Evolutionary conservation across 2,329 filamentous ascomycete genomes (phyloP).

Genomic region (Emergomyces pasteurianus): DNA sequence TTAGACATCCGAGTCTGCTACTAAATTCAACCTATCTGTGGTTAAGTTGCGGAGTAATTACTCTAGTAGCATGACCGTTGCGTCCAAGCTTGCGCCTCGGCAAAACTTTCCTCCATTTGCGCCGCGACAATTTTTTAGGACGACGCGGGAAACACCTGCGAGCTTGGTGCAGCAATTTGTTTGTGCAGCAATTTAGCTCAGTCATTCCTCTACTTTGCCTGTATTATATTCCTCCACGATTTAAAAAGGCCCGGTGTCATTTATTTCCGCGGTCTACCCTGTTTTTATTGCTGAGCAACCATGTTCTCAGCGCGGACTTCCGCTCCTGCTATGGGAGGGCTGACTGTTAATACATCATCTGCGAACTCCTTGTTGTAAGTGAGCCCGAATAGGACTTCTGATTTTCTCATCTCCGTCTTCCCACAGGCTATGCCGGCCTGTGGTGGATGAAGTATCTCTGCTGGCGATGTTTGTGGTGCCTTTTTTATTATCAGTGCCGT

Average conservation of each 20-base stretch:
- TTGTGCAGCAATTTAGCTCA: neutral
- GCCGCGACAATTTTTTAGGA: neutral
- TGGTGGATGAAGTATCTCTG: neutral
- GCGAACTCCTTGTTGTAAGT: slow-evolving; percentile 14
- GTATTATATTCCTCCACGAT: neutral
- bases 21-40: no score
- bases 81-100: neutral
- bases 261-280: neutral
- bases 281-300: neutral
- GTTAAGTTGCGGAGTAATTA: no score
- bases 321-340: slow-evolving; percentile 6
- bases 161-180: neutral
- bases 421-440: neutral
- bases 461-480: neutral
- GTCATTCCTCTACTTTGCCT: neutral
- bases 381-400: neutral
- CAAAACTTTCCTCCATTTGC: neutral
- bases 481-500: neutral
- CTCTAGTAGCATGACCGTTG: no score
- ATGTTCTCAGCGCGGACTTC: slow-evolving; percentile 11
- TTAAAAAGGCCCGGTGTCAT: neutral
- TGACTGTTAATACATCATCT: slow-evolving; percentile 11
- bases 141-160: neutral
- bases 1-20: neutral
- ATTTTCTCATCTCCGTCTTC: neutral